Evolutionary conservation across 2,329 filamentous ascomycete genomes (phyloP).

Genomic region (Alternaria triticina): DNA sequence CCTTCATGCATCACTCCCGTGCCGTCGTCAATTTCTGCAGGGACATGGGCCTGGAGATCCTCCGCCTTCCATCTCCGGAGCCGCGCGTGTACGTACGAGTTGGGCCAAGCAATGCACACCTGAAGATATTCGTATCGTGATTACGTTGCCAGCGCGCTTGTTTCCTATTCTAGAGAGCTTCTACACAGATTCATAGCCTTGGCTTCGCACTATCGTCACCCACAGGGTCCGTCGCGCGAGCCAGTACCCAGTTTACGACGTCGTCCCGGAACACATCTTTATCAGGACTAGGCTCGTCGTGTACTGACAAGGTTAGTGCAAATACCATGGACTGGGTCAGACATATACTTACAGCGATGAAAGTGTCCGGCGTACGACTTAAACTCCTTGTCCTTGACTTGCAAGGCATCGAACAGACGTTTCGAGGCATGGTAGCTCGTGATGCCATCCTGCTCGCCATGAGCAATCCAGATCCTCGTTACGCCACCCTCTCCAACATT

Average conservation of each 20-base stretch:
- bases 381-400: slow-evolving; percentile 71
- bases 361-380: slow-evolving; percentile 78
- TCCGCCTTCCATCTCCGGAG: slow-evolving; percentile 11
- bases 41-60: neutral
- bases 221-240: slow-evolving; percentile 39
- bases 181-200: slow-evolving; percentile 35
- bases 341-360: slow-evolving; percentile 66
- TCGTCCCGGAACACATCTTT: slow-evolving; percentile 45
- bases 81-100: slow-evolving; percentile 12
- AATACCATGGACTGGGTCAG: neutral
- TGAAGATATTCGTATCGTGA: neutral
- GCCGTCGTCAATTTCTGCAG: slow-evolving; percentile 12
- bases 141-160: slow-evolving; percentile 13
- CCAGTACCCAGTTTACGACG: slow-evolving; percentile 45
- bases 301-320: slow-evolving; percentile 38
- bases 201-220: slow-evolving; percentile 38
- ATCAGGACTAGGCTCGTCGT: slow-evolving; percentile 46
- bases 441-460: slow-evolving; percentile 77
- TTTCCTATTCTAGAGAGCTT: slow-evolving; percentile 9
- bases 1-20: neutral
- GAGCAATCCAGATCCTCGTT: slow-evolving; percentile 71
- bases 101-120: neutral
- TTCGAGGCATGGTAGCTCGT: slow-evolving; percentile 70
- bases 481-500: slow-evolving; percentile 60
- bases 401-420: slow-evolving; percentile 65